Conservation (phyloP, 129 eudicot species). For the Heracleum sosnowskyi region DNA sequence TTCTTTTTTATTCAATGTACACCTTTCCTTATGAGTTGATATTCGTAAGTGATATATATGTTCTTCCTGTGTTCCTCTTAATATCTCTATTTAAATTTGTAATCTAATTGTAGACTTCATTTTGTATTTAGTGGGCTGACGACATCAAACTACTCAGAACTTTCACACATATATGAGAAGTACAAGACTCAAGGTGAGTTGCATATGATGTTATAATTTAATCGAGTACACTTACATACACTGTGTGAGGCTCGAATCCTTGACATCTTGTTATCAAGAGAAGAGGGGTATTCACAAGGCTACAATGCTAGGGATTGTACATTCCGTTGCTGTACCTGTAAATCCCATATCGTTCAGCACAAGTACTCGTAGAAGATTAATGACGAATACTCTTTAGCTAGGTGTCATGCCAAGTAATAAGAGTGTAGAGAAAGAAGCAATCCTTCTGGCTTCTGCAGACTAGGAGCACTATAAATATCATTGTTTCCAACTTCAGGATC, state of each 20-base stretch:
- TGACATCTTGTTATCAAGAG: background rate
- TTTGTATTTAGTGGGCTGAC: constrained; percentile 67
- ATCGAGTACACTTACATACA: background rate
- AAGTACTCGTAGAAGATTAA: background rate
- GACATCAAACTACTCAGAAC: constrained; percentile 78
- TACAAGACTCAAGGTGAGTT: constrained; percentile 82
- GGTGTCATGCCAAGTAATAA: background rate
- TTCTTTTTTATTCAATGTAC: background rate
- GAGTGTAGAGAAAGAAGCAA: background rate
- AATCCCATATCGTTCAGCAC: background rate
- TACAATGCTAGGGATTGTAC: background rate
- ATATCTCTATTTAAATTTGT: background rate
- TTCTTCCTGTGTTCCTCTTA: background rate
- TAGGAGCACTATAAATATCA: background rate
- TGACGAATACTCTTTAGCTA: background rate
- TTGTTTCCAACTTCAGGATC: background rate
- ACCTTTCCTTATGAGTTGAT: background rate
- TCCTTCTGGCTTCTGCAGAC: background rate
- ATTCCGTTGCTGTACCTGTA: background rate
- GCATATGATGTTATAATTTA: background rate
- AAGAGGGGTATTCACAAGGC: background rate
- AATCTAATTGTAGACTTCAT: constrained; percentile 23
- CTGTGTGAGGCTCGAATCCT: background rate
- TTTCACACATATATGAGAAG: constrained; percentile 67
- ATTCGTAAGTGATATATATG: background rate